Evolutionary conservation across 2,329 filamentous ascomycete species (phyloP).

Genomic region (Xylariaceae sp.): DNA sequence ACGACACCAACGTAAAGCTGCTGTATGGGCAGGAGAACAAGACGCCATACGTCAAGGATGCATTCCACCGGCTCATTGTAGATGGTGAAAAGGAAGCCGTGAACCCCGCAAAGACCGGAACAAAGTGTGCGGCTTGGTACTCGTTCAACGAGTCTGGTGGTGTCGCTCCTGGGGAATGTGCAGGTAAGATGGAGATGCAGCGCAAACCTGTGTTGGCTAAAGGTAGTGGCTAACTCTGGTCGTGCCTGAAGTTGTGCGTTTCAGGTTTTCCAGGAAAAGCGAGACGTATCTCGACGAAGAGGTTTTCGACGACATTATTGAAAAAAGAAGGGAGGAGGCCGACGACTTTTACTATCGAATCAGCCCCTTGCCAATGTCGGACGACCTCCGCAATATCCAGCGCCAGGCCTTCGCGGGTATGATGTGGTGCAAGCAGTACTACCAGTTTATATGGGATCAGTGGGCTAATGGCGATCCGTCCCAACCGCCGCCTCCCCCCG

Average conservation of each 20-base stretch:
- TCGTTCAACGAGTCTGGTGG: conserved; percentile 85
- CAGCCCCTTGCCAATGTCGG: conserved; percentile 87
- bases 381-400: conserved; percentile 92
- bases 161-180: conserved; percentile 84
- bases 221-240: conserved; percentile 12
- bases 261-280: conserved; percentile 72
- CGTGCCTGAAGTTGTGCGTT: conserved; percentile 65
- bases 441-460: conserved; percentile 95
- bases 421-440: conserved; percentile 98
- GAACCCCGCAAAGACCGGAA: conserved; percentile 75
- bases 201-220: background rate
- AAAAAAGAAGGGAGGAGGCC: conserved; percentile 79
- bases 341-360: conserved; percentile 95
- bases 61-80: conserved; percentile 84
- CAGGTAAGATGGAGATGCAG: conserved; percentile 60
- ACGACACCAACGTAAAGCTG: conserved; percentile 79
- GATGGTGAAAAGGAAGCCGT: conserved; percentile 73
- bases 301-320: conserved; percentile 83
- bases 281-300: conserved; percentile 86
- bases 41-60: conserved; percentile 86
- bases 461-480: conserved; percentile 93
- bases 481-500: conserved; percentile 78
- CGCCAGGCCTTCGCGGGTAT: conserved; percentile 91
- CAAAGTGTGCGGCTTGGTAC: conserved; percentile 89
- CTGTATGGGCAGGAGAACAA: conserved; percentile 76